Evolutionary conservation across 306 rosid species (phyloP).

Genomic region (Corylus heterophylla): DNA sequence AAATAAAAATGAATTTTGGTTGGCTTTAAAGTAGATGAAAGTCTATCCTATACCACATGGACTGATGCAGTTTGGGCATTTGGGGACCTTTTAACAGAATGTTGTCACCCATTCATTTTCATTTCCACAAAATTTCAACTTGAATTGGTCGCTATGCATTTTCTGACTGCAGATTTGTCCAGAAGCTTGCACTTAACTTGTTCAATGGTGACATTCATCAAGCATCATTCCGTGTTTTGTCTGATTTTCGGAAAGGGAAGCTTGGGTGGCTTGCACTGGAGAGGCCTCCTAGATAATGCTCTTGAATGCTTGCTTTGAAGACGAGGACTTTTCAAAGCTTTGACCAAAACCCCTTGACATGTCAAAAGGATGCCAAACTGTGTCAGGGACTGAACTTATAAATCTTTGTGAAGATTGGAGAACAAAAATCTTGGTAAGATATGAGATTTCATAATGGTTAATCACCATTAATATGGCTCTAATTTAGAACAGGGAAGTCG

Average conservation of each 20-base stretch:
- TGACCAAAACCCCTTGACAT: slow-evolving; percentile 3
- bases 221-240: slow-evolving; percentile 72
- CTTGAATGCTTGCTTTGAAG: slow-evolving; percentile 17
- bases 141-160: slow-evolving; percentile 4
- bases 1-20: background rate
- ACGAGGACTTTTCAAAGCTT: slow-evolving; percentile 6
- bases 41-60: background rate
- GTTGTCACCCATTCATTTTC: background rate
- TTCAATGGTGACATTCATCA: slow-evolving; percentile 79
- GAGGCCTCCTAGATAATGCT: slow-evolving; percentile 72
- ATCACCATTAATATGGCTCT: background rate
- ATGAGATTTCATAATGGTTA: background rate
- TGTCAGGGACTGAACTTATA: background rate
- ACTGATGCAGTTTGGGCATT: background rate
- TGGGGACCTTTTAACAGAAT: background rate
- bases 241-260: slow-evolving; percentile 88
- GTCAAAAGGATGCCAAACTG: slow-evolving; percentile 18
- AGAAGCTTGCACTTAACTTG: slow-evolving; percentile 69
- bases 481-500: background rate
- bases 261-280: slow-evolving; percentile 90
- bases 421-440: background rate
- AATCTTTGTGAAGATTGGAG: slow-evolving; percentile 6
- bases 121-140: slow-evolving; percentile 5
- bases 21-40: background rate
- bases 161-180: slow-evolving; percentile 58